Base-by-base conservation (phyloP, 306 rosid genomes). In the Sechiopsis laciniata region DNA sequence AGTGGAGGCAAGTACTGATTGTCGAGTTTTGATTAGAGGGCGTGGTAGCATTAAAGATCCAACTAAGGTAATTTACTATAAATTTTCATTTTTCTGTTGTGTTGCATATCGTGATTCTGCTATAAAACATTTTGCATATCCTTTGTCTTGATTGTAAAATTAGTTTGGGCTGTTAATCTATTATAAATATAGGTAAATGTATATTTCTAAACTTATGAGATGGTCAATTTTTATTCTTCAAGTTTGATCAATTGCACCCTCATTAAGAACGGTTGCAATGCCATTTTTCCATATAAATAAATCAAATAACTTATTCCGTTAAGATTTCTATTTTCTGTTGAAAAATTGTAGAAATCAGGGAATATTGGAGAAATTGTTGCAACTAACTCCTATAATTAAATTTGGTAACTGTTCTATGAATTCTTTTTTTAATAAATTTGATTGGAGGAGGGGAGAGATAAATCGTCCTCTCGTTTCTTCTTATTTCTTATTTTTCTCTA, bases 1-100 rank as follows among this genome's bases (percentile, higher is more conserved):
- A 57, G 97, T 95, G 73, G 99, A 95, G 87, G 96, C 87, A 53
- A 91, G 74, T 71, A 95, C 99, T 0, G 99, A 89, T 14, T 95
- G 97, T 37, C 99, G 97, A 78, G 99, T 95, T 79, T 80, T 95
- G 85, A 95, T 95, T 81, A 88, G 99, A 84, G 99, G 99, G 57
- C 90, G 90, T 61, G 99, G 99, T 78, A 95, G 99, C 95, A 95
- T 95, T 74, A 95, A 95, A 83, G 99, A 95, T 83, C 88, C 92
- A 56, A 35, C 87, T 32, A 85, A 85, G 90, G 99, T 95, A 86
- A 91, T 6, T 75, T 61, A 80, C n/a, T 69, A 72, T 35, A 72
- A 35, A 9, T 55, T 77, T 42, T 71, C 21, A 24, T 22, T 61
- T 58, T 77, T 46, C 32, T 68, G 17, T 48, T 32, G 21, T 7